Conservation (phyloP, 768 basidiomycete species). For the Exsudoporus frostii region DNA sequence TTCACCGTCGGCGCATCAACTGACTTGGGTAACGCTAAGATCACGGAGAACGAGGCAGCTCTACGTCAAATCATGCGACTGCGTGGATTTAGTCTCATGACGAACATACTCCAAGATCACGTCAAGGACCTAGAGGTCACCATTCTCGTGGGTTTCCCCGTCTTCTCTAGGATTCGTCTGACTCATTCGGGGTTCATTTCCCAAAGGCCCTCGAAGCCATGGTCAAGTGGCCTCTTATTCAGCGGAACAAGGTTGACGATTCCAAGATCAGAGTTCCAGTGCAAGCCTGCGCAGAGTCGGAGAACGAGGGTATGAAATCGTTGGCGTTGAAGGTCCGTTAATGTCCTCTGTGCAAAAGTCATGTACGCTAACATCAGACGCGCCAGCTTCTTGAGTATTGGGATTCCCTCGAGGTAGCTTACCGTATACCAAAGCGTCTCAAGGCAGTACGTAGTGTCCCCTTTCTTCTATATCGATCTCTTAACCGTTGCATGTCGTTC, state of each 20-base stretch:
- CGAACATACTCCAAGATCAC: conserved; percentile 79
- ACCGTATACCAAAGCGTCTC: conserved; percentile 80
- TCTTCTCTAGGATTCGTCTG: not conserved
- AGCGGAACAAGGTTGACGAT: conserved; percentile 90
- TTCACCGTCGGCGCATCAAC: not conserved
- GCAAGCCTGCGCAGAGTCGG: conserved; percentile 47
- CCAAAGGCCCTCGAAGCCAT: conserved; percentile 63
- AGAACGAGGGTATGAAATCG: conserved; percentile 52
- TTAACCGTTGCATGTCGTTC: conserved; percentile 1
- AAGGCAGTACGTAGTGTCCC: conserved; percentile 34
- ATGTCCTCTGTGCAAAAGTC: not conserved
- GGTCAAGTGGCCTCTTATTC: conserved; percentile 75
- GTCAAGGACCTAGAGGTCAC: conserved; percentile 65
- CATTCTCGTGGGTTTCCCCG: conserved; percentile 51
- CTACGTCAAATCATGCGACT: conserved; percentile 85
- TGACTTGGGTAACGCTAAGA: conserved; percentile 41
- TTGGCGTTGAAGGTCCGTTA: conserved; percentile 60
- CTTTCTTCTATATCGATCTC: not conserved
- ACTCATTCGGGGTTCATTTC: not conserved
- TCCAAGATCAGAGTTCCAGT: conserved; percentile 69
- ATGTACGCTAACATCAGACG: not conserved
- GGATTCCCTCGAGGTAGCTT: conserved; percentile 72
- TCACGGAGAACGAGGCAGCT: conserved; percentile 78
- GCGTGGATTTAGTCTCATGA: conserved; percentile 92
- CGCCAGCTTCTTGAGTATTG: conserved; percentile 75